Evolutionary conservation across 352 stramenopile genomes (phyloP), one percentile per base, ranked within the genome.

Genomic region (Pythium volutum): DNA sequence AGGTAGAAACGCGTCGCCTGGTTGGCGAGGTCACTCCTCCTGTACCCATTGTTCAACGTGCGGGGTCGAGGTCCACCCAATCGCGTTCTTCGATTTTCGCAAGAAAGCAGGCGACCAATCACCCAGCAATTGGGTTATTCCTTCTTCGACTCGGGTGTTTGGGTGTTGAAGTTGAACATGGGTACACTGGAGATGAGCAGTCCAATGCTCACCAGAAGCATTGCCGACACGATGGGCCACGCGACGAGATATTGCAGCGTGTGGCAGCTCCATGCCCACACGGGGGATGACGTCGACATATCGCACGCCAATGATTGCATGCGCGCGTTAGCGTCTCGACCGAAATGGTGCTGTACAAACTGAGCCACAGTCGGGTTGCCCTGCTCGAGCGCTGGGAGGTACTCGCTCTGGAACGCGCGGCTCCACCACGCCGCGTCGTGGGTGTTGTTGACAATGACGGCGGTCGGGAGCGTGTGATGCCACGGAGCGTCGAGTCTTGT

Each of bases 401-500:
- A 85, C 57, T 82, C 71, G 18, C 50, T 57, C 11, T 55, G 62
- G 33, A 74, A 74, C 18, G 67, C 69, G 23, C 78, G 73, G 3
- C 73, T 73, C 76, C 70, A 88, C 79, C 67, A 84, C 50, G 59
- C 71, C 38, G 64, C 66, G 62, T 72, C 57, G 25, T 25, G 67
- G 2, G 26, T 33, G 23, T 49, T 47, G 27, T 67, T 70, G 16
- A 85, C 26, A 10, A 86, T 70, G 29, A 62, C 66, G 10, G 56
- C 65, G 1, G 51, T 74, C 4, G 75, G 68, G 1, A 79, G 43
- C n/a, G 53, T 47, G 11, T 65, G 66, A 23, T 69, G 75, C 86
- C 81, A 95, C 22, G 81, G 61, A n/a, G 71, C 85, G 25, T 89
- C 73, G 18, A 78, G 38, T 10, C 88, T 69, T 29, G 87, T 95